phyloP scores from a whole-genome alignment of 352 stramenopile species.

The Phytopythium kandeliae region DNA sequence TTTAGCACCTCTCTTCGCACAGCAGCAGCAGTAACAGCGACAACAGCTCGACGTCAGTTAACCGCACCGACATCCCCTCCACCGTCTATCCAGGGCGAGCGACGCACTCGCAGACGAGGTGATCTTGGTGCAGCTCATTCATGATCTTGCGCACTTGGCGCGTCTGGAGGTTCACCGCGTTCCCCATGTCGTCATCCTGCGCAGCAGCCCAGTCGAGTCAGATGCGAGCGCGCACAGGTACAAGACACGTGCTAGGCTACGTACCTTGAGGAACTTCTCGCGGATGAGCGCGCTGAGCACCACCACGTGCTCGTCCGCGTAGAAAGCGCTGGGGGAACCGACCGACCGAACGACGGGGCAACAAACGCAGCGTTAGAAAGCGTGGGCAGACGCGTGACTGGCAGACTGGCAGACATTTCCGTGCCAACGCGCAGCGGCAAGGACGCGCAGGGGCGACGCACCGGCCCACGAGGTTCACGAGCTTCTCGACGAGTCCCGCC shows the following conservation, averaged over 20 bases:
- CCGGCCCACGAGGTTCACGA: conserved; percentile 78
- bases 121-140: conserved; percentile 82
- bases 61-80: neutral
- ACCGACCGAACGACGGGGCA: neutral
- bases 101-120: conserved; percentile 80
- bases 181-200: conserved; percentile 88
- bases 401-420: no score
- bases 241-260: neutral
- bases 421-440: no score
- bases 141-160: conserved; percentile 88
- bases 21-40: neutral
- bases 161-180: conserved; percentile 83
- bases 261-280: conserved; percentile 86
- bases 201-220: neutral
- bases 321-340: conserved; percentile 58
- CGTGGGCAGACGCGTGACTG: neutral
- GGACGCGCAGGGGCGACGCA: conserved; percentile 15
- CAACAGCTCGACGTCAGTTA: neutral
- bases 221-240: no score
- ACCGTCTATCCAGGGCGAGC: neutral
- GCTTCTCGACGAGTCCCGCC: conserved; percentile 83
- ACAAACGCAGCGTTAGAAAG: neutral
- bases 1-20: conserved; percentile 73
- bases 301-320: conserved; percentile 85
- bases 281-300: conserved; percentile 80